A percentile compares a stretch with the other conserved stretches of the same genome.
Evolutionary conservation across 1,284 basidiomycete species (phyloP).

Genomic region (Tilletiopsis washingtonensis): DNA sequence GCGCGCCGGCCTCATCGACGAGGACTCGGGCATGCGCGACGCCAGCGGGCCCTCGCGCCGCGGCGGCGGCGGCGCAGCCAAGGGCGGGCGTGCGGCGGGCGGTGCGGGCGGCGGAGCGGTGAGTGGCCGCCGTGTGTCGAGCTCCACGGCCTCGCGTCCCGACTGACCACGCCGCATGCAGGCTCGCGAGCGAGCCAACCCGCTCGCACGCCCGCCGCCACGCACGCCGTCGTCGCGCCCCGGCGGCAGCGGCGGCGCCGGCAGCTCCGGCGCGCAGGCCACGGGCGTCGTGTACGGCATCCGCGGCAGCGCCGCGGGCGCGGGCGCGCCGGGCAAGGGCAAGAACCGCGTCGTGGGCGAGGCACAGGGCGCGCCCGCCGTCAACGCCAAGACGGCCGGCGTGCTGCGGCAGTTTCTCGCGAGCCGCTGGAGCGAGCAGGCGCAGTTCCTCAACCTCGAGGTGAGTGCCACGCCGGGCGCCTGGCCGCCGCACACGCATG

Average conservation of each 20-base stretch:
- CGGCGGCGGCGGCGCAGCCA: not conserved
- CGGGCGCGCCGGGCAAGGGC: no score
- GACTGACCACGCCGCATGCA: no score
- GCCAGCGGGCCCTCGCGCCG: conserved; percentile 6
- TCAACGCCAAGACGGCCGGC: conserved; percentile 9
- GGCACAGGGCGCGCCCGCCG: not conserved
- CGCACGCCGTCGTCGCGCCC: not conserved
- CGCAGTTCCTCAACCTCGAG: conserved; percentile 66
- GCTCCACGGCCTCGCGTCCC: no score
- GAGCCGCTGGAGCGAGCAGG: conserved; percentile 30
- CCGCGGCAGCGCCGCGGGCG: no score
- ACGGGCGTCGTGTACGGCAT: no score
- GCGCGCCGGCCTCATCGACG: conserved; percentile 11
- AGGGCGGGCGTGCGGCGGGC: no score
- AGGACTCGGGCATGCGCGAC: conserved; percentile 11
- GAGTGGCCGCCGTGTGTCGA: not conserved
- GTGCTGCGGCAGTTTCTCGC: conserved; percentile 32
- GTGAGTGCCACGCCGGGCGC: no score
- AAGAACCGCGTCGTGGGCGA: no score
- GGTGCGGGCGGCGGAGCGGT: not conserved
- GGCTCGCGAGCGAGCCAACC: conserved; percentile 16
- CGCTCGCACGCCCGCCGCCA: conserved; percentile 2
- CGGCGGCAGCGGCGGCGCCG: no score
- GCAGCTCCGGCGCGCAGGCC: no score
- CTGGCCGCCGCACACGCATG: no score